These are phyloP conservation scores for Penicillium sp. DNA, from an alignment of 2,329 filamentous ascomycete genomes.

Conservation along the genomic window DNA sequence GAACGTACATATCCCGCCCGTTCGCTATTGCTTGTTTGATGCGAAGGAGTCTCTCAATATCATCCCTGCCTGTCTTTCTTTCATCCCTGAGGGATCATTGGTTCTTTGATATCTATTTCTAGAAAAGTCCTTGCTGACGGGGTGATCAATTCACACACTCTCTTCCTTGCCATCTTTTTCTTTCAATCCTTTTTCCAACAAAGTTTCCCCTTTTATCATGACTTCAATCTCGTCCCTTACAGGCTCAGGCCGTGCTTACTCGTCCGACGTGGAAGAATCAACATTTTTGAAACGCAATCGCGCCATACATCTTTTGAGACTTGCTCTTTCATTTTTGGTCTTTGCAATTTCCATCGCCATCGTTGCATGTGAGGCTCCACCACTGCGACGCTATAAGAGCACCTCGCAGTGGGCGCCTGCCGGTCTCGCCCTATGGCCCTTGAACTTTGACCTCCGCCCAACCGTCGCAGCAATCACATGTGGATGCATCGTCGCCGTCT, in stretches of 20 bases:
- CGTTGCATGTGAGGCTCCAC: constrained; percentile 41
- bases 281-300: constrained; percentile 37
- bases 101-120: constrained; percentile 3
- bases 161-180: constrained; percentile 1
- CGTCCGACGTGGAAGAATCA: constrained; percentile 41
- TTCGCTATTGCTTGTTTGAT: constrained; percentile 2
- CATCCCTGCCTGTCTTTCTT: constrained; percentile 15
- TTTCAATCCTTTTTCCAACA: constrained; percentile 1
- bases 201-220: constrained; percentile 24
- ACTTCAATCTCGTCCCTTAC: constrained; percentile 28
- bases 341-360: constrained; percentile 32
- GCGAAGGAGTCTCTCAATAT: constrained; percentile 10
- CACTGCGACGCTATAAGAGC: constrained; percentile 40
- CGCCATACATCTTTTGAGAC: constrained; percentile 35
- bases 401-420: constrained; percentile 37
- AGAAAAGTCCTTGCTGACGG: constrained; percentile 20
- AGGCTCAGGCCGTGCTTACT: constrained; percentile 33
- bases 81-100: constrained; percentile 10
- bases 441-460: constrained; percentile 44
- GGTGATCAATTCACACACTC: constrained; percentile 8
- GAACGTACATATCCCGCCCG: constrained; percentile 15
- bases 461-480: constrained; percentile 40
- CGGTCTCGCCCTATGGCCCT: constrained; percentile 45
- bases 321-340: constrained; percentile 37
- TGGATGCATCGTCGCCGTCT: constrained; percentile 37